Conservation (phyloP, 2,329 filamentous ascomycete genomes). For the Colletotrichum limetticola region DNA sequence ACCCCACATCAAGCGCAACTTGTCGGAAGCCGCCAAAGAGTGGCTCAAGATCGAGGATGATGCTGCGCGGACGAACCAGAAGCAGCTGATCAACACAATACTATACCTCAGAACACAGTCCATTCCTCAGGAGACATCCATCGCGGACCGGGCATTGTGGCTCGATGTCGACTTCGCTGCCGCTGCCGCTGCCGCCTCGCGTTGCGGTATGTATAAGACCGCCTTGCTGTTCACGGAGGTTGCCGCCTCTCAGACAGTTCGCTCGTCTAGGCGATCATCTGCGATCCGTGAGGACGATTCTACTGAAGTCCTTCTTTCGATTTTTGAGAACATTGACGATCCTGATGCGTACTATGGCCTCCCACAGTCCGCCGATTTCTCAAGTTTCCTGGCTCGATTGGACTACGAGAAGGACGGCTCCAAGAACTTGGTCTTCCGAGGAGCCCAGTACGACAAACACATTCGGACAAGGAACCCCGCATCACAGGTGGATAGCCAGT, state of each 20-base stretch:
- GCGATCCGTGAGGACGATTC: conserved; percentile 64
- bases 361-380: conserved; percentile 79
- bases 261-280: conserved; percentile 75
- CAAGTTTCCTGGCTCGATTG: conserved; percentile 81
- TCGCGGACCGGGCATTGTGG: conserved; percentile 84
- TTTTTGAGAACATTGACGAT: conserved; percentile 94
- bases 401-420: conserved; percentile 90
- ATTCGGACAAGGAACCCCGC: conserved; percentile 70
- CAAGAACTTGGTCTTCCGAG: conserved; percentile 89
- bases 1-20: conserved; percentile 64
- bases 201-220: conserved; percentile 87
- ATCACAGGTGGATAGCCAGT: conserved; percentile 70
- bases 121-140: conserved; percentile 79
- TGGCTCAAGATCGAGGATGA: conserved; percentile 67
- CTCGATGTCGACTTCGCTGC: conserved; percentile 81
- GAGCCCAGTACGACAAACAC: conserved; percentile 89
- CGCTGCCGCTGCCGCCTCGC: conserved; percentile 77
- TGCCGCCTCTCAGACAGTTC: conserved; percentile 65
- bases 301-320: conserved; percentile 77
- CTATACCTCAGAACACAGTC: conserved; percentile 89
- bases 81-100: conserved; percentile 80
- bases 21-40: conserved; percentile 73
- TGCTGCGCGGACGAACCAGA: conserved; percentile 60
- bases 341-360: conserved; percentile 96
- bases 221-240: conserved; percentile 87